These are phyloP conservation scores for Schwanniomyces vanrijiae DNA, from an alignment of 805 yeast genomes.

Conservation along the genomic window DNA sequence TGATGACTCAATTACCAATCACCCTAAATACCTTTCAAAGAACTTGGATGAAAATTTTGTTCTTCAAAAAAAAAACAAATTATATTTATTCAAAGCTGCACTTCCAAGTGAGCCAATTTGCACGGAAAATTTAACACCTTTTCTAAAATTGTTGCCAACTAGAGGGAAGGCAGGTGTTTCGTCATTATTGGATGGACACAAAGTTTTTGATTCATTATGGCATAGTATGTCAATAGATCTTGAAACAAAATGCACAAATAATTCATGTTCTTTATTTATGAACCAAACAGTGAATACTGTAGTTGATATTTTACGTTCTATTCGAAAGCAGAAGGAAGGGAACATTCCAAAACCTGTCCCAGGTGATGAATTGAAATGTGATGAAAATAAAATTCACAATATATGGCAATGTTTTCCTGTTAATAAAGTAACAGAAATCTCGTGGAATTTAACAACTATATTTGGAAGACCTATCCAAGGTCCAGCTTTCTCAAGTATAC, in stretches of 20 bases:
- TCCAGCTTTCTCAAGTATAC: slow-evolving; percentile 54
- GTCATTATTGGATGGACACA: slow-evolving; percentile 84
- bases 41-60: slow-evolving; percentile 22
- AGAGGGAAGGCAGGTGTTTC: slow-evolving; percentile 89
- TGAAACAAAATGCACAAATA: slow-evolving; percentile 49
- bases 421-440: slow-evolving; percentile 46
- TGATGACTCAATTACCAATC: slow-evolving; percentile 74
- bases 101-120: slow-evolving; percentile 94
- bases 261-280: slow-evolving; percentile 52
- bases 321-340: slow-evolving; percentile 56
- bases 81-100: slow-evolving; percentile 74
- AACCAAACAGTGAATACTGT: slow-evolving; percentile 70
- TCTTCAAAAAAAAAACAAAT: slow-evolving; percentile 21
- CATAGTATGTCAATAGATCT: slow-evolving; percentile 90
- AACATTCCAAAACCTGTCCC: slow-evolving; percentile 82
- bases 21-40: slow-evolving; percentile 46
- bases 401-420: slow-evolving; percentile 78
- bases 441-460: slow-evolving; percentile 59
- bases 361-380: slow-evolving; percentile 74
- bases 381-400: slow-evolving; percentile 55
- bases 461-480: slow-evolving; percentile 73
- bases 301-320: slow-evolving; percentile 63
- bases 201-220: slow-evolving; percentile 89
- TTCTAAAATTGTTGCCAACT: slow-evolving; percentile 84
- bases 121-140: slow-evolving; percentile 95